These are phyloP conservation scores for Huntiella savannae DNA, from an alignment of 2,329 filamentous ascomycete genomes.

Conservation along the genomic window DNA sequence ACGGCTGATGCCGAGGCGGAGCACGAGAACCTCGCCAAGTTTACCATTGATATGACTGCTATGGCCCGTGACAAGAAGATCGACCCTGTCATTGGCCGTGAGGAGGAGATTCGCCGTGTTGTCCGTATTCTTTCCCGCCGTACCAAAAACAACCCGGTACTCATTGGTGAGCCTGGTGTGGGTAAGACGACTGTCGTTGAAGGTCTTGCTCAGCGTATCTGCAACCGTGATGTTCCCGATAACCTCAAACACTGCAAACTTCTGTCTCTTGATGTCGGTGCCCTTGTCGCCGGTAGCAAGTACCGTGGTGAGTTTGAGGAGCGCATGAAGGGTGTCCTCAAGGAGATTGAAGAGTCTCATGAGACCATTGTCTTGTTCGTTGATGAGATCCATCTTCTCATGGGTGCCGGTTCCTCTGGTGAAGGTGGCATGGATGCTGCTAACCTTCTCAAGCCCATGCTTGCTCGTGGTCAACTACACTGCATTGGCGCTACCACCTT, in stretches of 20 bases:
- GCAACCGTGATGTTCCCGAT: slow-evolving; percentile 90
- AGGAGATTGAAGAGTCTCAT: slow-evolving; percentile 86
- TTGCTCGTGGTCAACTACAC: slow-evolving; percentile 88
- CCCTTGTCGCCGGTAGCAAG: slow-evolving; percentile 91
- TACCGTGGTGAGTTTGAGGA: slow-evolving; percentile 98
- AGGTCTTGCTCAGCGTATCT: slow-evolving; percentile 83
- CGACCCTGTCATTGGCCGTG: slow-evolving; percentile 88
- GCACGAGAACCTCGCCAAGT: slow-evolving; percentile 91
- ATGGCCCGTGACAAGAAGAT: slow-evolving; percentile 96
- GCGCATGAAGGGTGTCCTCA: slow-evolving; percentile 96
- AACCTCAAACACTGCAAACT: slow-evolving; percentile 87
- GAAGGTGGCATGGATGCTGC: slow-evolving; percentile 98
- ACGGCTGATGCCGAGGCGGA: slow-evolving; percentile 85
- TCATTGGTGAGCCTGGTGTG: slow-evolving; percentile 95
- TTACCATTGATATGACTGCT: slow-evolving; percentile 95
- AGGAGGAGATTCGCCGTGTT: slow-evolving; percentile 86
- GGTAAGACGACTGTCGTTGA: slow-evolving; percentile 98
- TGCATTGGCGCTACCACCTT: slow-evolving; percentile 96
- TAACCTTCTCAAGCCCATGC: slow-evolving; percentile 94
- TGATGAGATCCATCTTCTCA: slow-evolving; percentile 94
- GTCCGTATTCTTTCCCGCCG: slow-evolving; percentile 79
- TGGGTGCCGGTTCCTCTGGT: slow-evolving; percentile 87
- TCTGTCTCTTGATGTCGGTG: slow-evolving; percentile 85
- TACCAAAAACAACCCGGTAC: slow-evolving; percentile 96
- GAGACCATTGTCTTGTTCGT: slow-evolving; percentile 97